These are phyloP conservation scores for Phytophthora fragariaefolia DNA, from an alignment of 352 stramenopile species.

Conservation along the genomic window DNA sequence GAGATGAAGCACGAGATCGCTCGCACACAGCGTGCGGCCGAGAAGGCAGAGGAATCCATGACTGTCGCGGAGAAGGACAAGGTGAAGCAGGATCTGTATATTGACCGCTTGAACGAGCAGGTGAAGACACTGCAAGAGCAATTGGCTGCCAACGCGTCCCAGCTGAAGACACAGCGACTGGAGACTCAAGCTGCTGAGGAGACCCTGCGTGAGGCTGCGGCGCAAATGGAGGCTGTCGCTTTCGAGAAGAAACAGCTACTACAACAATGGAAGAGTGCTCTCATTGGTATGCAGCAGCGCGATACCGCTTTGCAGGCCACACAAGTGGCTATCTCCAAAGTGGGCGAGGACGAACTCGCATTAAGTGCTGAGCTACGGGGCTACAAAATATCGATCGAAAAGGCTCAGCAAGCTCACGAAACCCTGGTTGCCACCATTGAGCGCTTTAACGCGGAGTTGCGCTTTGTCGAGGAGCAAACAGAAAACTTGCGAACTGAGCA, in stretches of 20 bases:
- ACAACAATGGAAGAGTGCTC: conserved; percentile 95
- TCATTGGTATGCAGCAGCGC: conserved; percentile 90
- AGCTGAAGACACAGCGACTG: conserved; percentile 86
- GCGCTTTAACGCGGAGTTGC: conserved; percentile 83
- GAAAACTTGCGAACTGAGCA: conserved; percentile 63
- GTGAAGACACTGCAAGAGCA: conserved; percentile 90
- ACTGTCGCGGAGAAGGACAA: conserved; percentile 95
- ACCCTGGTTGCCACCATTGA: conserved; percentile 84
- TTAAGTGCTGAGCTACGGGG: conserved; percentile 89
- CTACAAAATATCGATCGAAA: conserved; percentile 86
- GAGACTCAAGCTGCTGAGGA: conserved; percentile 88
- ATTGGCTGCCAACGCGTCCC: conserved; percentile 74
- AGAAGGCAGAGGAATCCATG: conserved; percentile 95
- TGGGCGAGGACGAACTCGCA: conserved; percentile 84
- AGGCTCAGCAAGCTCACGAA: conserved; percentile 86
- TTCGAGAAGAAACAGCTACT: conserved; percentile 97
- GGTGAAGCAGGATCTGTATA: conserved; percentile 94
- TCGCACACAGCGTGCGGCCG: conserved; percentile 90
- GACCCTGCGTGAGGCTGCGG: conserved; percentile 87
- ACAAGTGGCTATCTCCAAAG: conserved; percentile 77
- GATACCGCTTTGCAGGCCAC: conserved; percentile 94
- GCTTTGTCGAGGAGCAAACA: conserved; percentile 79
- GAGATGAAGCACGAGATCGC: conserved; percentile 96
- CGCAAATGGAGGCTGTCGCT: conserved; percentile 92
- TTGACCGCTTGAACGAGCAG: conserved; percentile 92